These are phyloP conservation scores for Sugiyamaella mastotermitis DNA, from an alignment of 805 yeast genomes.

Conservation along the genomic window DNA sequence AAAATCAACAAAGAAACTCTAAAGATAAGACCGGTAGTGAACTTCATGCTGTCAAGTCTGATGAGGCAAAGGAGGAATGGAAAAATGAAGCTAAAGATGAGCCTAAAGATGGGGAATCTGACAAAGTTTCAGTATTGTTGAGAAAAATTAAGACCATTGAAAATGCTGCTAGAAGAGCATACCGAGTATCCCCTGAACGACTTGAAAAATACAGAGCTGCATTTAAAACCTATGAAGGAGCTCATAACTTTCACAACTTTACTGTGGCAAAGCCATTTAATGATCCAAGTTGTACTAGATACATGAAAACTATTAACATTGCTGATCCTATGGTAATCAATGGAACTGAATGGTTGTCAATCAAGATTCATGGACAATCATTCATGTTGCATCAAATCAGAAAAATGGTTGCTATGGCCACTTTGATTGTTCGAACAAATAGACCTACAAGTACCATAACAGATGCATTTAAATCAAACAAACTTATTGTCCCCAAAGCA, in stretches of 20 bases:
- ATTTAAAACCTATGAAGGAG: constrained; percentile 70
- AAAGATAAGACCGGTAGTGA: constrained; percentile 23
- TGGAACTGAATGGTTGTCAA: constrained; percentile 92
- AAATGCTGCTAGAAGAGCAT: constrained; percentile 59
- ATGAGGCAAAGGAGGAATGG: constrained; percentile 36
- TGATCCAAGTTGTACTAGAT: constrained; percentile 81
- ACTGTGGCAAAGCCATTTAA: constrained; percentile 75
- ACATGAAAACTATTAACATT: constrained; percentile 71
- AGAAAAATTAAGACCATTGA: constrained; percentile 35
- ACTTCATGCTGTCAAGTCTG: no score
- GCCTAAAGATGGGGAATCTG: background rate
- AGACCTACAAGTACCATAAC: constrained; percentile 70
- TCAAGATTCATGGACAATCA: constrained; percentile 96
- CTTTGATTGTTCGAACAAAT: constrained; percentile 77
- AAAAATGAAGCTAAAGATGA: constrained; percentile 8
- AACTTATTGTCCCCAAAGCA: constrained; percentile 91
- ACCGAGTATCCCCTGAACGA: constrained; percentile 58
- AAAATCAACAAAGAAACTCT: constrained; percentile 5
- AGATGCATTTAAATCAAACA: constrained; percentile 68
- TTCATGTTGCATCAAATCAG: constrained; percentile 98
- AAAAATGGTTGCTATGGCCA: constrained; percentile 96
- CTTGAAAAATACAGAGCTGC: constrained; percentile 60
- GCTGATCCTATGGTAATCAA: constrained; percentile 88
- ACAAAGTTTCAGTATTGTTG: constrained; percentile 1
- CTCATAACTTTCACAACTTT: constrained; percentile 88